A percentile compares a stretch with the other conserved stretches of the same genome.
Evolutionary conservation across 2,329 filamentous ascomycete species (phyloP).

Genomic region (Blumeriella jaapii): DNA sequence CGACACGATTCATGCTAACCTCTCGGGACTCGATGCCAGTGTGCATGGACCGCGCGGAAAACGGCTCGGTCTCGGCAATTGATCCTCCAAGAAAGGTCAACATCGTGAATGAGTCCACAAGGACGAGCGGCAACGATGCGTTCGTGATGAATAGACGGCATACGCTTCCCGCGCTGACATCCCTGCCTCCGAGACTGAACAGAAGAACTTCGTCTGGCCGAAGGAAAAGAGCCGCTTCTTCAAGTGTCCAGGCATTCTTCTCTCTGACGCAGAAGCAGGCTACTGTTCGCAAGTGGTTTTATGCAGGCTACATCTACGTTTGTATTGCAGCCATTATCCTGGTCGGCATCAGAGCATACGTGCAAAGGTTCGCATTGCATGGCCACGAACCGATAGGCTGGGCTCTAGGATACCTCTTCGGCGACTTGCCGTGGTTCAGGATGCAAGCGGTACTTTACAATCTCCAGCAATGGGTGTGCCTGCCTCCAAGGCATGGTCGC

Average conservation of each 20-base stretch:
- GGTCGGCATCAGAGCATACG: slow-evolving; percentile 57
- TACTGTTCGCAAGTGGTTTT: slow-evolving; percentile 65
- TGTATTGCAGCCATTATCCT: slow-evolving; percentile 56
- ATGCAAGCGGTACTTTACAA: slow-evolving; percentile 58
- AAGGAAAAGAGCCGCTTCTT: slow-evolving; percentile 52
- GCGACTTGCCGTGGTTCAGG: slow-evolving; percentile 61
- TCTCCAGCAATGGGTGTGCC: slow-evolving; percentile 62
- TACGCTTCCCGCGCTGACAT: slow-evolving; percentile 37
- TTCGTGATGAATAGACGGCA: slow-evolving; percentile 31
- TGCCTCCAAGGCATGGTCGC: slow-evolving; percentile 41
- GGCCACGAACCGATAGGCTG: slow-evolving; percentile 79
- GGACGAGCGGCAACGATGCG: slow-evolving; percentile 28
- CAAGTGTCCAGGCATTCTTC: slow-evolving; percentile 60
- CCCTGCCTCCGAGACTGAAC: slow-evolving; percentile 25
- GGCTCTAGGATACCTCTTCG: slow-evolving; percentile 82
- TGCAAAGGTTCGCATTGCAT: slow-evolving; percentile 54
- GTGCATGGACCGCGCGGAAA: slow-evolving; percentile 9
- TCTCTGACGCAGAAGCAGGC: slow-evolving; percentile 73
- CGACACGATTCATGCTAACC: slow-evolving; percentile 13
- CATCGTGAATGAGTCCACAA: slow-evolving; percentile 8
- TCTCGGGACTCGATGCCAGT: slow-evolving; percentile 5
- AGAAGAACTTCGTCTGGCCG: slow-evolving; percentile 48
- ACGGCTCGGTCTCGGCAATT: slow-evolving; percentile 19
- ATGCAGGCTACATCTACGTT: slow-evolving; percentile 67
- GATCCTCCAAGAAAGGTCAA: slow-evolving; percentile 11